phyloP scores from a whole-genome alignment of 805 yeast genomes.

The Candida saitoana region DNA sequence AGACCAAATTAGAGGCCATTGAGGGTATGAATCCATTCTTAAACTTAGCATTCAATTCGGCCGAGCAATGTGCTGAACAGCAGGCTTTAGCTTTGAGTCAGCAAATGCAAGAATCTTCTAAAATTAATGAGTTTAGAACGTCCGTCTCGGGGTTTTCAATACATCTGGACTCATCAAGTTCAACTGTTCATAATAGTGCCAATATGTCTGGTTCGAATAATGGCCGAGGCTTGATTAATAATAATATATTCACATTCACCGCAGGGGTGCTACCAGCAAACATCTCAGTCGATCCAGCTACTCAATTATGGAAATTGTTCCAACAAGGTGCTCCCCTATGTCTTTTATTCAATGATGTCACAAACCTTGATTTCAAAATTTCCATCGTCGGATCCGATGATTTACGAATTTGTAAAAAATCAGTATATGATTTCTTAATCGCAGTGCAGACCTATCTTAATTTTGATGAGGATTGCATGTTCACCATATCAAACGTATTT shows the following conservation, averaged over 20 bases:
- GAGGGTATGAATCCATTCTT: conserved; percentile 69
- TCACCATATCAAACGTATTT: conserved; percentile 87
- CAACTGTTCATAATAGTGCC: background rate
- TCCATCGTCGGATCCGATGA: conserved; percentile 74
- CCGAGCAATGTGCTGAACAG: conserved; percentile 68
- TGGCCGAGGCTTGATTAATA: conserved; percentile 19
- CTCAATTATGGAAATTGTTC: conserved; percentile 81
- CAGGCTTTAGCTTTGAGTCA: conserved; percentile 56
- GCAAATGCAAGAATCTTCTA: conserved; percentile 25
- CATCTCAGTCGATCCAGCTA: conserved; percentile 83
- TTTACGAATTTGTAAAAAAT: conserved; percentile 76
- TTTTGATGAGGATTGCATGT: conserved; percentile 75
- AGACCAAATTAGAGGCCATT: conserved; percentile 51
- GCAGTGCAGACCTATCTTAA: conserved; percentile 78
- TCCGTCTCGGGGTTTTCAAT: conserved; percentile 15
- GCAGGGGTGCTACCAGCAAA: conserved; percentile 76
- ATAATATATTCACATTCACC: conserved; percentile 56
- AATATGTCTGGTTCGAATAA: conserved; percentile 19
- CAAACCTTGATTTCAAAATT: conserved; percentile 36
- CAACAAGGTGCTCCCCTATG: conserved; percentile 93
- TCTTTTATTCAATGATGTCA: conserved; percentile 70
- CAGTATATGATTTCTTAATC: conserved; percentile 82
- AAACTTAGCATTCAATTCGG: conserved; percentile 57
- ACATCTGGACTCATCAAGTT: conserved; percentile 1
- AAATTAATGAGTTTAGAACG: conserved; percentile 25